Conservation (phyloP, 441 rosid genomes). For the Arabidopsis hybrid region DNA sequence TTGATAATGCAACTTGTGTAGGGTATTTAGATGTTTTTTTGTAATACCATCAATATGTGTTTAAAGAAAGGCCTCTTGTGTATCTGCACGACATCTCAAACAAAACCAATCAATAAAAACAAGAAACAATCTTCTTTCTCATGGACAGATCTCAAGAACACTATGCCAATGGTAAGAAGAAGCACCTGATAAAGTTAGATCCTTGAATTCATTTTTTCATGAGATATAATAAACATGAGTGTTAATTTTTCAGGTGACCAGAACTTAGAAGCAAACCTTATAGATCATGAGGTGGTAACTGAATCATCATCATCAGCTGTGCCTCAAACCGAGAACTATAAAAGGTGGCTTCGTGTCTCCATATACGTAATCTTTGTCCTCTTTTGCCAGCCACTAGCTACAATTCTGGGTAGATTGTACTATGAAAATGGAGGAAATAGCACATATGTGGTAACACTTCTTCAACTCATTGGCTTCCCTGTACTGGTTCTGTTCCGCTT, state of each 20-base stretch:
- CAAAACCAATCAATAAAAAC: not conserved
- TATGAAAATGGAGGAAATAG: slow-evolving; percentile 51
- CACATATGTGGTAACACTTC: slow-evolving; percentile 51
- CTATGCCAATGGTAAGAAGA: slow-evolving; percentile 31
- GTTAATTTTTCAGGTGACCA: slow-evolving; percentile 34
- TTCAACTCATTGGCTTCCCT: slow-evolving; percentile 51
- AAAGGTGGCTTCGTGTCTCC: slow-evolving; percentile 34
- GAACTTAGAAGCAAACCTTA: slow-evolving; percentile 41
- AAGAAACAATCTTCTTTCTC: not conserved
- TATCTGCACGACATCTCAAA: not conserved
- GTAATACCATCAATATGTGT: not conserved
- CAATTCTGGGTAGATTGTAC: slow-evolving; percentile 41
- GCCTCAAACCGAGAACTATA: slow-evolving; percentile 14
- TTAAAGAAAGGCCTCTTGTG: not conserved
- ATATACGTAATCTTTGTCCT: slow-evolving; percentile 26
- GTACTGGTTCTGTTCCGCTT: slow-evolving; percentile 37
- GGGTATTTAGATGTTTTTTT: not conserved
- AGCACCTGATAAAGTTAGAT: not conserved
- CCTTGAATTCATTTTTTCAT: not conserved
- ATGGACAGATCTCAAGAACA: slow-evolving; percentile 40
- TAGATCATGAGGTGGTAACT: slow-evolving; percentile 11
- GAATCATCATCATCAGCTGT: slow-evolving; percentile 14
- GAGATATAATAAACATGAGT: slow-evolving; percentile 14
- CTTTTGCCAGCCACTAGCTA: slow-evolving; percentile 37
- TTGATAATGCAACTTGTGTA: slow-evolving; percentile 18